Evolutionary conservation across 306 rosid species (phyloP).

Genomic region (Glycine soja): DNA sequence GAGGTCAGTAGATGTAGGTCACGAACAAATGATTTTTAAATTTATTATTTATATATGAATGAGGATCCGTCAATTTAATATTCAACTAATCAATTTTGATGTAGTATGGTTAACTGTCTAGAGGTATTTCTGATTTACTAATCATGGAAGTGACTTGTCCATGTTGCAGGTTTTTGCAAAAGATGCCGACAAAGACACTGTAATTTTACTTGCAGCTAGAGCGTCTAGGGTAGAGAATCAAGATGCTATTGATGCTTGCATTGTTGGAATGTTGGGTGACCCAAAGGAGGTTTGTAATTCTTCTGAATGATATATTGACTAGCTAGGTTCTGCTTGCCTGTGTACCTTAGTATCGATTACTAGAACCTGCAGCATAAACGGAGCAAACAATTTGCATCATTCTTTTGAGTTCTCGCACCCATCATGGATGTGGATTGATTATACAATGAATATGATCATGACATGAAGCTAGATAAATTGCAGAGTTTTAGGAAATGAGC

Average conservation of each 20-base stretch:
- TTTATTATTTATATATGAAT: neutral
- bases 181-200: constrained; percentile 57
- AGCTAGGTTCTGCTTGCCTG: constrained; percentile 1
- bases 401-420: no score
- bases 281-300: constrained; percentile 66
- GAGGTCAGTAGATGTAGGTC: constrained; percentile 55
- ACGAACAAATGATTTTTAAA: neutral
- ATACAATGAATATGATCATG: no score
- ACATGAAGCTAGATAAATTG: no score
- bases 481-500: no score
- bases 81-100: neutral
- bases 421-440: no score
- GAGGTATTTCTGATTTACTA: constrained; percentile 9
- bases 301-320: neutral
- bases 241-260: constrained; percentile 90
- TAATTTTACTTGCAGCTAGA: constrained; percentile 75
- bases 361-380: no score
- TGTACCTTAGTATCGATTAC: neutral
- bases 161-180: constrained; percentile 62
- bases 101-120: neutral
- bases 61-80: neutral
- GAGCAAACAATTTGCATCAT: no score
- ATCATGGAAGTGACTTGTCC: neutral
- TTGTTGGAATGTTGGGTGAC: constrained; percentile 84
- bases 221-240: constrained; percentile 87